Base-by-base conservation (phyloP, 2,329 filamentous ascomycete genomes). In the Ophiostoma novo-ulmi region DNA sequence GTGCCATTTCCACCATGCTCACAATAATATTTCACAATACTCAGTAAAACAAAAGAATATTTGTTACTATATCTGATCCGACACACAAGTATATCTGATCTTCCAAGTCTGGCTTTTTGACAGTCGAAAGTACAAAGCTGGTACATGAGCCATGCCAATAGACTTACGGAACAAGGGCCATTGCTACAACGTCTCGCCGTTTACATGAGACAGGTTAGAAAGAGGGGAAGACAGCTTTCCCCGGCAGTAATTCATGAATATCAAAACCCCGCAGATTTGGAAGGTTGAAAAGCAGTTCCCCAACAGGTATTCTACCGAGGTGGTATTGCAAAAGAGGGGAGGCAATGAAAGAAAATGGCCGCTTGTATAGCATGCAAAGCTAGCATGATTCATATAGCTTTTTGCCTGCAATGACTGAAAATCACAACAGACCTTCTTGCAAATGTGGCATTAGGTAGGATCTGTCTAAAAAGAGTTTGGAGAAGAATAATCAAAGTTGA, bases 261-360 rank as follows among this genome's bases (percentile, higher is more conserved):
- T 7, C 11, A 13, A 58, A 5, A 11, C 52, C n/a, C 52, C 52
- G 52, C 22, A 58, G 52, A 13, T 26, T 17, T 26, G n/a, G 7
- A n/a, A 26, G n/a, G 10, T 26, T 22, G 22, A 22, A 13, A 22
- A 22, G 52, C 52, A 58, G 4, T 58, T 26, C 52, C n/a, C 52
- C 52, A 58, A 58, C 52, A 58, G 13, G 52, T 14, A 58, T 58
- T 58, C 52, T 58, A 26, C 52, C 52, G 52, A 58, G 52, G 52
- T 13, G n/a, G 52, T n/a, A 7, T 26, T 26, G 22, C 52, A 58
- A 58, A 13, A 44, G n/a, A 26, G 52, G 52, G n/a, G n/a, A 26
- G n/a, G 20, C 48, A 55, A n/a, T 22, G 22, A 13, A 26, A 17
- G n/a, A 58, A 26, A 58, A n/a, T 1, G n/a, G 52, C n/a, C 22